Conservation (phyloP, 2,329 filamentous ascomycete genomes). For the Ophiostoma piceae region DNA sequence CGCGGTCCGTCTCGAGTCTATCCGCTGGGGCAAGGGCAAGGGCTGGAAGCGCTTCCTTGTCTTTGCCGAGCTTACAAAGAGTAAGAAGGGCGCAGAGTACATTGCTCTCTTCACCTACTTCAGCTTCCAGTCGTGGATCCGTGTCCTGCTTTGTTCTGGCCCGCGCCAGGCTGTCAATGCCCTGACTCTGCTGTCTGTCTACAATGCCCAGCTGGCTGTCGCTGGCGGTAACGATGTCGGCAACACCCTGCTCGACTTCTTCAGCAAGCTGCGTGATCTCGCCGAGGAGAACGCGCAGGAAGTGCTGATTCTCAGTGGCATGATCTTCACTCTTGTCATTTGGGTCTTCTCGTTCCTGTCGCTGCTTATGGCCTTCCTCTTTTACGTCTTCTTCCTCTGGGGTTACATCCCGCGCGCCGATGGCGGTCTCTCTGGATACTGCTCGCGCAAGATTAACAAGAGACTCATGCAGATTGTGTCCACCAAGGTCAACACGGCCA, state of each 20-base stretch:
- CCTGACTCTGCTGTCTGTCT: constrained; percentile 79
- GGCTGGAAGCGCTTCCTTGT: constrained; percentile 91
- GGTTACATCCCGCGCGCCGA: constrained; percentile 82
- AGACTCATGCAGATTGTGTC: constrained; percentile 79
- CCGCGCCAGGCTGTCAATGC: constrained; percentile 89
- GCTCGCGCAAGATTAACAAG: constrained; percentile 84
- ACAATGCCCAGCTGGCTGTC: constrained; percentile 67
- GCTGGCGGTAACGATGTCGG: constrained; percentile 49
- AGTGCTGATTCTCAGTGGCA: constrained; percentile 76
- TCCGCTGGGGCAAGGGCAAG: constrained; percentile 65
- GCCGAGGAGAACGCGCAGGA: constrained; percentile 70
- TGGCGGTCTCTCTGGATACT: constrained; percentile 77
- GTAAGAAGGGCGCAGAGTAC: constrained; percentile 85
- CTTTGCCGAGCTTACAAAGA: constrained; percentile 84
- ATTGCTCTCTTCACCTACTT: constrained; percentile 90
- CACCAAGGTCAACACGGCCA: constrained; percentile 79
- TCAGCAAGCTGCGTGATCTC: constrained; percentile 70
- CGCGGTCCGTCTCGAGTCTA: constrained; percentile 77
- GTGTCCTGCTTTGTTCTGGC: constrained; percentile 83
- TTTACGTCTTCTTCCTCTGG: constrained; percentile 87
- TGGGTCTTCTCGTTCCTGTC: constrained; percentile 79
- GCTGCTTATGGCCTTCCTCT: constrained; percentile 66
- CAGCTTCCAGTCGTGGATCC: constrained; percentile 70
- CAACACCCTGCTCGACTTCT: constrained; percentile 67
- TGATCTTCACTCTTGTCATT: constrained; percentile 86